Base-by-base conservation (phyloP, 176 grass and related monocot genomes). In the Echinochloa phyllopogon region DNA sequence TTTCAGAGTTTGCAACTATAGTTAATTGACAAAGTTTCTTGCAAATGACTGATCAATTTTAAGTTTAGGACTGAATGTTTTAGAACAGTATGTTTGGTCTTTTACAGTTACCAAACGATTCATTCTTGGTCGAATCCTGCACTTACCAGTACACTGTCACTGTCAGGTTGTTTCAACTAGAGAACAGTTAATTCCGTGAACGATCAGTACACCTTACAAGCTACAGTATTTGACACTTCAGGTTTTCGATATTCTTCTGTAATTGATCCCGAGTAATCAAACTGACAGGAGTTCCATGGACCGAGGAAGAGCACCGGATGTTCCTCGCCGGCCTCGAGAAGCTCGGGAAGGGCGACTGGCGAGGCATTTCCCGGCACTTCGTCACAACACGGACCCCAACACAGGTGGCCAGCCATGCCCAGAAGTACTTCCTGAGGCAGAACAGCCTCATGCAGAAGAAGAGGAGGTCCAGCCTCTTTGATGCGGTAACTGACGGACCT, bases 341-440 rank as follows among this genome's bases (percentile, higher is more conserved):
- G 63, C 83, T 95, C 9, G 90, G 90, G 71, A 95, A 89, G 66
- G 93, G 90, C 53, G 83, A 95, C 37, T 95, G 90, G 93, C 79
- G 93, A 36, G 90, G 93, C 16, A 95, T 95, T 69, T 95, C 93
- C 2, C 55, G 80, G 3, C 83, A 89, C 50, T 95, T 92, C 29
- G 88, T 92, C 40, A 74, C 80, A 17, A 91, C 90, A 24, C 87
- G 93, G 78, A 95, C 85, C n/a, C 88, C 90, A 6, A 92, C 90
- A 5, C 93, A 95, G 64, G 93, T 95, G 17, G 93, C 93, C 12
- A 95, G 93, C 82, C 93, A 95, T 71, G 93, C 93, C 12, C 93
- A 95, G 77, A 95, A 95, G 76, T 88, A 95, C 55, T 95, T 95
- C 83, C 88, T 95, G 21, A 86, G 93, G 62, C 93, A 95, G 74